Evolutionary conservation across 2,329 filamentous ascomycete species (phyloP), one percentile per base, ranked within the genome.

Genomic region (Lecanoromycetidae sp.): DNA sequence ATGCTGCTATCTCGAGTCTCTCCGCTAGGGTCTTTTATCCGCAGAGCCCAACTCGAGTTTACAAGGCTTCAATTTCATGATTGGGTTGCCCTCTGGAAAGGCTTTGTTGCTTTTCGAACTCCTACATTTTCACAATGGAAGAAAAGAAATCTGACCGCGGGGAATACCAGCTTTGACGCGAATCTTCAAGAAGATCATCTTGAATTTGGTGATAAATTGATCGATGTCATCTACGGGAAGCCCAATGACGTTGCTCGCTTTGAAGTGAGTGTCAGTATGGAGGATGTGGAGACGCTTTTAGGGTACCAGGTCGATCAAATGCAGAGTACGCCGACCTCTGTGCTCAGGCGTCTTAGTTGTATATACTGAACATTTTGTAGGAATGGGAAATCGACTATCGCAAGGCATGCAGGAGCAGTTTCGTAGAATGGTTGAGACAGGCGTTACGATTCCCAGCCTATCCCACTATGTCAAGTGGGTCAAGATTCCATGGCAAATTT

Each of bases 301-400:
- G 86, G 93, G 55, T 93, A 91, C 56, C 88, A 94, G 59, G 81
- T 96, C 30, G 81, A 85, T 53, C 80, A 87, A 61, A 79, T 95
- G 67, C 88, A 95, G 61, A 84, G 83, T 82, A 66, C 15, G 8
- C 10, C 13, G n/a, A 27, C 6, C 25, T 19, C 15, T 19, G 34
- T 9, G 22, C 19, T 35, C 15, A 3, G 13, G 7, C 2, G 12
- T 50, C 5, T 45, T 55, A 20, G 19, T 34, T 32, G 29, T 33
- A 13, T 12, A 17, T 39, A 33, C 41, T 57, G 23, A 56, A 49
- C 35, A 12, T 46, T 30, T 1, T 34, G 3, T 47, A 86, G 82
- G 79, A 60, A 76, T 83, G 54, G 90, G 90, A 8, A 82, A 76
- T 50, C 76, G 90, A 56, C 77, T 95, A 33, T 84, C 90, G 0